Evolutionary conservation across 2,329 filamentous ascomycete species (phyloP).

Genomic region (Fusarium coicis): DNA sequence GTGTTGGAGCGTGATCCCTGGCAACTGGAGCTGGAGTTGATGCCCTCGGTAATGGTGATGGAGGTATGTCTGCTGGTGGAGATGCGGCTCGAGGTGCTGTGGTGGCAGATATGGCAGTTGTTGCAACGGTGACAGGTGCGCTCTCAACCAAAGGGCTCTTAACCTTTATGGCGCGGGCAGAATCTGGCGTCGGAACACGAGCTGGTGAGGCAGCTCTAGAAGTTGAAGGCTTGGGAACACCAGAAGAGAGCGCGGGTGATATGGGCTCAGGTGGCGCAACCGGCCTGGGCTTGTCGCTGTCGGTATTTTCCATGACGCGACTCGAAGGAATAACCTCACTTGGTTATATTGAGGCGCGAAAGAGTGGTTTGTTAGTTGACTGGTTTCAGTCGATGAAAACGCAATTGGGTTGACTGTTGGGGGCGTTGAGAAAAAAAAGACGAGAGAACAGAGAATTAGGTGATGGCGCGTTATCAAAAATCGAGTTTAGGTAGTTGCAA

Average conservation of each 20-base stretch:
- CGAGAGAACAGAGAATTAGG: not conserved
- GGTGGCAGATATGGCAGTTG: conserved; percentile 7
- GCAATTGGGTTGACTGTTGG: not conserved
- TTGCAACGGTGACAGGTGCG: conserved; percentile 12
- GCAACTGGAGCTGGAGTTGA: conserved; percentile 25
- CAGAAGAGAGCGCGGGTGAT: conserved; percentile 42
- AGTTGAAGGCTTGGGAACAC: conserved; percentile 32
- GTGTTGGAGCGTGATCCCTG: conserved; percentile 34
- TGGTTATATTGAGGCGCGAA: conserved; percentile 15
- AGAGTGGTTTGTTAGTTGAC: conserved; percentile 7
- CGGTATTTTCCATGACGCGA: conserved; percentile 41
- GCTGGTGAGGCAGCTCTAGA: conserved; percentile 35
- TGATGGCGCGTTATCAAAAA: conserved; percentile 21
- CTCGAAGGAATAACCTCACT: conserved; percentile 13
- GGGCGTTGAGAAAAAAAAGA: not conserved
- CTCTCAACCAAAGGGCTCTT: conserved; percentile 25
- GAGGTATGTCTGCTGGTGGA: conserved; percentile 15
- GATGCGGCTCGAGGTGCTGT: conserved; percentile 15
- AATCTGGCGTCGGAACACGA: conserved; percentile 38
- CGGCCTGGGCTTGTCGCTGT: conserved; percentile 42
- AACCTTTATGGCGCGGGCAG: conserved; percentile 30
- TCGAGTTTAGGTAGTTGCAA: conserved; percentile 13
- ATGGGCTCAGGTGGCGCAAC: conserved; percentile 44
- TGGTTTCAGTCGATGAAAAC: not conserved
- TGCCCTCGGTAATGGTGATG: conserved; percentile 25